phyloP scores from a whole-genome alignment of 129 eudicot genomes.

The Artemisia argyi region DNA sequence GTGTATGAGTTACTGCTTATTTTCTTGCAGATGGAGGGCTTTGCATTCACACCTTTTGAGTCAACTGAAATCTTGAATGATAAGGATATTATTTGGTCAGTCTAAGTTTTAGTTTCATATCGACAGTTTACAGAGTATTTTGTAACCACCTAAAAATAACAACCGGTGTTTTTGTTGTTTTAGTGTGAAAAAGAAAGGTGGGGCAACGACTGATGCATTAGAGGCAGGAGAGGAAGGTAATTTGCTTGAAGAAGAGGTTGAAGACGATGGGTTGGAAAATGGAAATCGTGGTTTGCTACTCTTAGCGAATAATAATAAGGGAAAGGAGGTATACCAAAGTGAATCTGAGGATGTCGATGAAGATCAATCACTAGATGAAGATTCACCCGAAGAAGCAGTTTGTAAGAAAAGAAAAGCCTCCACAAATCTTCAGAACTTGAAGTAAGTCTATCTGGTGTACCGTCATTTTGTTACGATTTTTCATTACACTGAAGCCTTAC shows the following conservation, averaged over 20 bases:
- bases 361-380: conserved; percentile 39
- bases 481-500: neutral
- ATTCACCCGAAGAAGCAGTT: conserved; percentile 33
- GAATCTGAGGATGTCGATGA: conserved; percentile 49
- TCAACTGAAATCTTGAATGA: conserved; percentile 73
- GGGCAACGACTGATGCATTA: neutral
- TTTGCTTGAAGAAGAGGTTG: conserved; percentile 41
- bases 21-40: conserved; percentile 82
- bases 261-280: conserved; percentile 42
- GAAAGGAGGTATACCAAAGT: conserved; percentile 59
- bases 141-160: conserved; percentile 9
- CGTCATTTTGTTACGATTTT: conserved; percentile 5
- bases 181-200: conserved; percentile 71
- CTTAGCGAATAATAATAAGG: conserved; percentile 68
- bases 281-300: conserved; percentile 47
- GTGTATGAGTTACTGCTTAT: conserved; percentile 1
- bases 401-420: conserved; percentile 77
- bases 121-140: neutral
- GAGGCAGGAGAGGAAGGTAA: conserved; percentile 30
- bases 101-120: conserved; percentile 15
- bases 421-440: conserved; percentile 44
- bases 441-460: conserved; percentile 42
- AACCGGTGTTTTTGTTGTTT: conserved; percentile 18
- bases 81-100: conserved; percentile 82
- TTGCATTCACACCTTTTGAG: conserved; percentile 84